Conservation (phyloP, 306 rosid genomes). For the Gillenia trifoliata region DNA sequence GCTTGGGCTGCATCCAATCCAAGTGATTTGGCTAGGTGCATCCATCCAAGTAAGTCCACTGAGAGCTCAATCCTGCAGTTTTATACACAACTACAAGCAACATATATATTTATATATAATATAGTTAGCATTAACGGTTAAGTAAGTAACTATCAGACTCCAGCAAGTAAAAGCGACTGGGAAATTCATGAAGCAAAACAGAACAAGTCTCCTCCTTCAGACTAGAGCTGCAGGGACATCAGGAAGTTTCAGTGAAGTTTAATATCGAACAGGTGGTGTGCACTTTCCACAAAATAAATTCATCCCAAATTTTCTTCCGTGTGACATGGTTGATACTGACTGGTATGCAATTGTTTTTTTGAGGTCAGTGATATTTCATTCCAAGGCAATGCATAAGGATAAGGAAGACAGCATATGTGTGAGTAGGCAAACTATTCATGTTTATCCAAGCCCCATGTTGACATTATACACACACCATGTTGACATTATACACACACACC, state of each 20-base stretch:
- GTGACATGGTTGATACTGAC: neutral
- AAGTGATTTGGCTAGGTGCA: neutral
- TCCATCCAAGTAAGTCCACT: neutral
- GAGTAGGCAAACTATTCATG: no score
- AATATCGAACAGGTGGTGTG: neutral
- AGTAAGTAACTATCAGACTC: neutral
- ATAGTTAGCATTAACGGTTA: neutral
- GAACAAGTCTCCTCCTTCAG: no score
- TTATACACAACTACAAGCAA: neutral
- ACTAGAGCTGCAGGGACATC: no score
- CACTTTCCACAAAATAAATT: neutral
- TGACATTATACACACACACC: no score
- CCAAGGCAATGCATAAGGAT: no score
- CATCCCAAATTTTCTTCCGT: neutral
- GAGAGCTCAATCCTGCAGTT: neutral
- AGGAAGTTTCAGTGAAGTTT: neutral
- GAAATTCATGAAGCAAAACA: no score
- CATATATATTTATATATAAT: no score
- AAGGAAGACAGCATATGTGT: no score
- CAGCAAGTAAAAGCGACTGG: neutral
- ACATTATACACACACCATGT: no score
- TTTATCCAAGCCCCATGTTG: no score
- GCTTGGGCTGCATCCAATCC: conserved; percentile 3
- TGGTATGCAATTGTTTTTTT: neutral
- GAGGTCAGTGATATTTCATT: neutral